phyloP scores from a whole-genome alignment of 2,329 filamentous ascomycete genomes.

The Phialophora expanda region DNA sequence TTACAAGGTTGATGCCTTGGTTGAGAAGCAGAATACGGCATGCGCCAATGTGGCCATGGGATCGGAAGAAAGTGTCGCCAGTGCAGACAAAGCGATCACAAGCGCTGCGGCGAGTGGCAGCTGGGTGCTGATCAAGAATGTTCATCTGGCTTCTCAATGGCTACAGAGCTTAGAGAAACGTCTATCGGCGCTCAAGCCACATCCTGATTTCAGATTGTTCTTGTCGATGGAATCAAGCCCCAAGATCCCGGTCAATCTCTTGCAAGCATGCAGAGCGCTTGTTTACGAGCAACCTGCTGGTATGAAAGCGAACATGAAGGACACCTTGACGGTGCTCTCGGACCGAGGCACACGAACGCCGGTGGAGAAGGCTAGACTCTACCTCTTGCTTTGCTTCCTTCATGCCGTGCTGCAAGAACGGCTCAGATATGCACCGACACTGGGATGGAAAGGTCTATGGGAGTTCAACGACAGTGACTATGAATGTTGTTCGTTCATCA shows the following conservation, averaged over 20 bases:
- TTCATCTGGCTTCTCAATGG: conserved; percentile 95
- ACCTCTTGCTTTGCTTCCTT: conserved; percentile 88
- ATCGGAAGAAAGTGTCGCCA: conserved; percentile 89
- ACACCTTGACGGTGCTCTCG: conserved; percentile 84
- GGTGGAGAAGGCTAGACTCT: conserved; percentile 87
- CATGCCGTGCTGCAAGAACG: conserved; percentile 96
- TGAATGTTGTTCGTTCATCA: conserved; percentile 94
- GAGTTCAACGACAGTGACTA: conserved; percentile 99
- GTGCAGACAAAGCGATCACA: conserved; percentile 92
- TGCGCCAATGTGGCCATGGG: conserved; percentile 99
- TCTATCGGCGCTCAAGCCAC: conserved; percentile 91
- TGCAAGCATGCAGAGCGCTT: conserved; percentile 88
- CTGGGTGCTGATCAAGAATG: conserved; percentile 99
- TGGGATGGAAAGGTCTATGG: conserved; percentile 99
- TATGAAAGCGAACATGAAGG: conserved; percentile 97
- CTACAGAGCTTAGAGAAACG: conserved; percentile 96
- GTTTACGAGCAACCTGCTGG: conserved; percentile 99
- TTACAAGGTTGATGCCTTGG: conserved; percentile 97
- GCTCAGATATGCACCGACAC: conserved; percentile 86
- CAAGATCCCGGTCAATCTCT: conserved; percentile 94
- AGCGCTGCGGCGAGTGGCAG: conserved; percentile 88
- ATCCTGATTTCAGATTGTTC: conserved; percentile 91
- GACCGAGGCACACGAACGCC: conserved; percentile 78
- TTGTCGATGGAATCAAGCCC: conserved; percentile 96
- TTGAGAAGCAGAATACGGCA: conserved; percentile 77